Base-by-base conservation (phyloP, 2,329 filamentous ascomycete species). In the Epichloe bromicola region DNA sequence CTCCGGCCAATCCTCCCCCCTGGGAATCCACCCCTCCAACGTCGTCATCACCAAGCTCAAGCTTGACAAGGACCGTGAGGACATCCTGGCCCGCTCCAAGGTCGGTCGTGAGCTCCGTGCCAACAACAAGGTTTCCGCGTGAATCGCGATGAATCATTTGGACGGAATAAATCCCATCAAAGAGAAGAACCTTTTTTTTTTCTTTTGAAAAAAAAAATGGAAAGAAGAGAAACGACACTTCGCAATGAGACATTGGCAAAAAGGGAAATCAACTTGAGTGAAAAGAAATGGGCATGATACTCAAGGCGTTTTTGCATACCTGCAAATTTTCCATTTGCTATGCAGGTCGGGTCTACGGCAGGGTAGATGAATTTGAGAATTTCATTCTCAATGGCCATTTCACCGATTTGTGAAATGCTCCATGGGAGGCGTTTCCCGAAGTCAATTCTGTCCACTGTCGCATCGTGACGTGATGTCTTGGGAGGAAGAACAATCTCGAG, bases 21-120 rank as follows among this genome's bases (percentile, higher is more conserved):
- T 97, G 69, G 88, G 88, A 73, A 84, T 98, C 74, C 86, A 91
- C 76, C 85, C 93, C 67, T 94, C 86, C 76, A 97, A 97, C 76
- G 88, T 95, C 63, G 85, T 95, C 78, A 86, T 98, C 79, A 95
- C 85, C 78, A 96, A 96, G 83, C 82, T 97, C 73, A 95, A 97
- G 86, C 80, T 96, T 67, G 87, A 93, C 81, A 91, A 93, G 84
- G 87, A 94, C 76, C 85, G 88, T 63, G 87, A 93, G 80, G 77
- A 75, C 71, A 93, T 93, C 68, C 79, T 94, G 64, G 86, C 88
- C 76, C 83, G 88, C 74, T 88, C 86, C 77, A 83, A 84, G 75
- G 73, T 76, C 61, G 88, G 87, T 67, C 84, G 86, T 59, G 87
- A 91, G 76, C 78, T 82, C 68, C 76, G 76, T 70, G 75, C 75